Base-by-base conservation (phyloP, 2,329 filamentous ascomycete species). In the Apiospora aurea region DNA sequence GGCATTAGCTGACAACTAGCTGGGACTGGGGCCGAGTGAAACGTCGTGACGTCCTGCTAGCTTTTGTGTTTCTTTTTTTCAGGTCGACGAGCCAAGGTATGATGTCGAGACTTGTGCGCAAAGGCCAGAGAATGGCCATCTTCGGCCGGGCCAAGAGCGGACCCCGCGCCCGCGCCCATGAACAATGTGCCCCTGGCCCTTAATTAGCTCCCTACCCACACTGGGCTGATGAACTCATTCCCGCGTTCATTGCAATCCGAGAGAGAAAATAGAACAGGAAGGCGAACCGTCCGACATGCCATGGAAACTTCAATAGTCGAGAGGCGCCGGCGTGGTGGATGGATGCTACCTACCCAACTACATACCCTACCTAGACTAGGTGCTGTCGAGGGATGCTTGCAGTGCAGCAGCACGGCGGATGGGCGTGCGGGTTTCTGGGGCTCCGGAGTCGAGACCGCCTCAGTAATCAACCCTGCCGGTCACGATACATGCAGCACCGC, bases 1-100 rank as follows among this genome's bases (percentile, higher is more conserved):
- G 53, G 18, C 53, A 61, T 38, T 18, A 61, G 53, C 53, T 38
- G 53, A 61, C 53, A 61, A 38, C 53, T 61, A 61, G 53, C 53
- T 61, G 53, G 7, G 7, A 38, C 53, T n/a, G 67, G 43, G 67
- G 43, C 67, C 67, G 67, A 69, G n/a, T 69, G 67, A 69, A 69
- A 69, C 67, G 67, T 51, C 67, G 67, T 69, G 67, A 69, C 67
- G 67, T 69, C 38, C 46, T 69, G 66, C 24, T 68, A 38, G 53
- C 21, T 34, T 38, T 61, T 38, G 18, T 61, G 53, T 68, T 47
- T 34, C 66, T 68, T 47, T 46, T 46, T 68, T 47, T 34, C 66
- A 47, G 66, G 66, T 47, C 53, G 53, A 34, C 67, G 47, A n/a
- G 49, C 46, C 41, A 51, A 53, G 43, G 44, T 51, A 69, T 69